These are phyloP conservation scores for Pseudocohnilembus persalinus DNA, from an alignment of 169 alveolate species.

Conservation along the genomic window DNA sequence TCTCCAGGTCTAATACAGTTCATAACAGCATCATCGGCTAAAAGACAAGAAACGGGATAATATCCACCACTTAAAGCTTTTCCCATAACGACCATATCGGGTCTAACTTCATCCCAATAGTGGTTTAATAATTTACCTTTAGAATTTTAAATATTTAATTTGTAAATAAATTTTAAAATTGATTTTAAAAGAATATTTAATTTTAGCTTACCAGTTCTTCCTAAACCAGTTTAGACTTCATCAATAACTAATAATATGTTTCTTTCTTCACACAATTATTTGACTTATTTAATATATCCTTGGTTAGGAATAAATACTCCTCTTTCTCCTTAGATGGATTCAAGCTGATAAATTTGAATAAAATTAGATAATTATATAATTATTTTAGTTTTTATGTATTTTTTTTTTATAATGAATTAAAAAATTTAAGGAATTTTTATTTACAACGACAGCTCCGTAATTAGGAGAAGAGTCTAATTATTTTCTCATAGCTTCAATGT, in stretches of 20 bases:
- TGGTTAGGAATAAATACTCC: conserved; percentile 93
- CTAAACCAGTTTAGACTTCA: conserved; percentile 93
- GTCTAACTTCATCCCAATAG: conserved; percentile 80
- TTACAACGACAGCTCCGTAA: conserved; percentile 84
- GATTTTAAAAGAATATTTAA: too few relatives aligned
- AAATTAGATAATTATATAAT: too few relatives aligned
- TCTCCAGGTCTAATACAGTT: conserved; percentile 89
- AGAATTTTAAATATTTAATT: background rate
- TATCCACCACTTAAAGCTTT: conserved; percentile 93
- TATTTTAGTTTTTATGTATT: too few relatives aligned
- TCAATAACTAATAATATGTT: conserved; percentile 77
- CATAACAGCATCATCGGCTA: conserved; percentile 90
- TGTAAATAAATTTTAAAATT: too few relatives aligned
- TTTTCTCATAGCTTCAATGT: conserved; percentile 52
- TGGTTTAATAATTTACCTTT: conserved; percentile 68
- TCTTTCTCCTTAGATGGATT: conserved; percentile 95
- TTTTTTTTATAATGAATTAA: background rate
- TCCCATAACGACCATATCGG: conserved; percentile 90
- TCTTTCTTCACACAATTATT: conserved; percentile 75
- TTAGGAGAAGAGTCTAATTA: conserved; percentile 67
- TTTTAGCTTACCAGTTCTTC: conserved; percentile 91
- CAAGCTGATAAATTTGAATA: conserved; percentile 31
- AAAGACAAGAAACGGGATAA: conserved; percentile 90
- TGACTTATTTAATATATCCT: conserved; percentile 76
- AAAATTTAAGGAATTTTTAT: too few relatives aligned